phyloP scores from a whole-genome alignment of 208 protist genomes.

The Acanthamoeba lenticulata region DNA sequence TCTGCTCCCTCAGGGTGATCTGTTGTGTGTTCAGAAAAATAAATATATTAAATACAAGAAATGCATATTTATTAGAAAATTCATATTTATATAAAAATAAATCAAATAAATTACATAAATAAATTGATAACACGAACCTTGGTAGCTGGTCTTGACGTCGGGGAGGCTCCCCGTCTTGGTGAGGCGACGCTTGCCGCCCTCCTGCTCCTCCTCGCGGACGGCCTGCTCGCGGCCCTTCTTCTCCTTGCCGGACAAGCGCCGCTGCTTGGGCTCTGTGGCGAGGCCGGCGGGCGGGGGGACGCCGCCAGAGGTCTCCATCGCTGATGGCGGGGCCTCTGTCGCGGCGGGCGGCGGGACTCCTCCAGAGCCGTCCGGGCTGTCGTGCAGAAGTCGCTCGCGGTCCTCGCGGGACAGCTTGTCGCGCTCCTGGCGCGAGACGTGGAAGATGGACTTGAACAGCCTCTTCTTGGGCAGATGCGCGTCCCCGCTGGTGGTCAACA shows the following conservation, averaged over 20 bases:
- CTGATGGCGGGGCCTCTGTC: background rate
- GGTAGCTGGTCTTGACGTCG: background rate
- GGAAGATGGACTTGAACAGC: conserved; percentile 32
- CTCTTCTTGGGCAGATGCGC: background rate
- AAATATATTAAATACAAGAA: background rate
- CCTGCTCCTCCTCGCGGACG: background rate
- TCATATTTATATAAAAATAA: too few species aligned
- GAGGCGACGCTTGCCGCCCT: background rate
- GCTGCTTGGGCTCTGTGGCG: background rate
- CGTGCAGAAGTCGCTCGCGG: background rate
- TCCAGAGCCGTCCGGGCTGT: background rate
- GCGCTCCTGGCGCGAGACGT: background rate
- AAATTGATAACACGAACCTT: background rate
- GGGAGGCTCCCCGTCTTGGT: conserved; percentile 3
- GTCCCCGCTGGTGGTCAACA: background rate
- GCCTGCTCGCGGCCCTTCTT: background rate
- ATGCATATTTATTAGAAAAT: background rate
- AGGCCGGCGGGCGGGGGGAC: too few species aligned
- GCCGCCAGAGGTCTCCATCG: background rate
- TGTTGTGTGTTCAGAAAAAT: too few species aligned
- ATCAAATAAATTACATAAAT: too few species aligned
- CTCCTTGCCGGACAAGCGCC: background rate
- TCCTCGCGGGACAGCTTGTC: background rate
- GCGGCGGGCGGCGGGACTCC: background rate
- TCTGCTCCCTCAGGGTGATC: background rate